A percentile compares a stretch with the other conserved stretches of the same genome.
phyloP scores from a whole-genome alignment of 2,329 filamentous ascomycete genomes.

The Thermomyces lanuginosus region DNA sequence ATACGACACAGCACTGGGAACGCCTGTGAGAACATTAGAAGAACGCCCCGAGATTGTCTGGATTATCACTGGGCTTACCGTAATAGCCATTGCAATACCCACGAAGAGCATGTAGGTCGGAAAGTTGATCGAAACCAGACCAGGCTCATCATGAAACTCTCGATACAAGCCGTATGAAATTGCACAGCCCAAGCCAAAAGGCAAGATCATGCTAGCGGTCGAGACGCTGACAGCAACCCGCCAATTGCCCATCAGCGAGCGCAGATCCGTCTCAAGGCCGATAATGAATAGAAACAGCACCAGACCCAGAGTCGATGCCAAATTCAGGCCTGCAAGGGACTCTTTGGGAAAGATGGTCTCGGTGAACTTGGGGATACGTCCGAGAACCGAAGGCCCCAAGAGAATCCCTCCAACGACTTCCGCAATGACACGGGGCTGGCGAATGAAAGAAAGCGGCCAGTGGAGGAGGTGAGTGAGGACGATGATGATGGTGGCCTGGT shows the following conservation, averaged over 20 bases:
- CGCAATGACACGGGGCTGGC: constrained; percentile 67
- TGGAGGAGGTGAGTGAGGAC: constrained; percentile 59
- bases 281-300: constrained; percentile 78
- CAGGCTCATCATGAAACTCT: constrained; percentile 46
- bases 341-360: constrained; percentile 57
- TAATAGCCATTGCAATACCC: constrained; percentile 85
- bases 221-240: constrained; percentile 61
- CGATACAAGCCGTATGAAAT: constrained; percentile 70
- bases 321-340: constrained; percentile 58
- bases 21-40: constrained; percentile 27
- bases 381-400: constrained; percentile 75
- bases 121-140: constrained; percentile 42
- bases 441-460: constrained; percentile 58
- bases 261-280: constrained; percentile 70
- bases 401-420: constrained; percentile 76
- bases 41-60: neutral
- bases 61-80: constrained; percentile 33
- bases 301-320: constrained; percentile 70
- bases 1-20: constrained; percentile 90
- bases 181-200: constrained; percentile 65
- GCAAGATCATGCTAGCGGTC: constrained; percentile 61
- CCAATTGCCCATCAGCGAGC: constrained; percentile 66
- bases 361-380: constrained; percentile 64
- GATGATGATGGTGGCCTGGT: constrained; percentile 54
- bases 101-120: constrained; percentile 60